Evolutionary conservation across 441 rosid genomes (phyloP), one percentile per base, ranked within the genome.

Genomic region (Jatropha multifida): DNA sequence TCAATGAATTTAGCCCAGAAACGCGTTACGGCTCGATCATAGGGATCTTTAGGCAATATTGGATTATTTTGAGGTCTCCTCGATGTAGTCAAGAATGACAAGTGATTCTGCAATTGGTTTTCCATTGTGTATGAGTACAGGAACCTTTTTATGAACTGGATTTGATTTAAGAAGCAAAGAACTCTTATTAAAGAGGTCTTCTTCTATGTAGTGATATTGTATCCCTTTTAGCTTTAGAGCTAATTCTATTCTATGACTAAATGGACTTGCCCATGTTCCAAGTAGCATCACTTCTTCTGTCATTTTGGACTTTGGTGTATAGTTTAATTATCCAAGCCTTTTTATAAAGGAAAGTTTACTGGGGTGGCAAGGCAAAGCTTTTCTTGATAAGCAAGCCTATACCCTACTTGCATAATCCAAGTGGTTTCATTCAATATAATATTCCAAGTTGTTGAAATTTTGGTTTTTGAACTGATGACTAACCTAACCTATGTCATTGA

Each of bases 191-290:
- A 5, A 9, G 2, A 52, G 73, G 4, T 69, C 61, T 52, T 52
- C 86, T 66, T 83, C 82, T 14, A 81, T 52, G 77, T 77, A 83
- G 4, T 86, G 78, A 42, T 80, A 86, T 2, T 75, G 52, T 6
- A 86, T 15, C 3, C 87, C 86, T 79, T 88, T 83, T n/a, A 84
- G 79, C 26, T 83, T 88, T 12, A 85, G 80, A 46, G 87, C 88
- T 18, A 83, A 52, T 73, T 88, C 81, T 6, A 86, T 37, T 73
- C 86, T 75, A 74, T 60, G 72, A 37, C 86, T 83, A 12, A 76
- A 86, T 15, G 88, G 86, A 60, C 89, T 85, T 1, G 83, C 70
- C 88, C 89, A 83, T 2, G 20, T 58, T 5, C 88, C 86, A 7
- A 82, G 2, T 0, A 85, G 80, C 81, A 86, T 83, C 76, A 88